Conservation (phyloP, 371 early-diverging fungal species). For the Chytridium lagenaria region DNA sequence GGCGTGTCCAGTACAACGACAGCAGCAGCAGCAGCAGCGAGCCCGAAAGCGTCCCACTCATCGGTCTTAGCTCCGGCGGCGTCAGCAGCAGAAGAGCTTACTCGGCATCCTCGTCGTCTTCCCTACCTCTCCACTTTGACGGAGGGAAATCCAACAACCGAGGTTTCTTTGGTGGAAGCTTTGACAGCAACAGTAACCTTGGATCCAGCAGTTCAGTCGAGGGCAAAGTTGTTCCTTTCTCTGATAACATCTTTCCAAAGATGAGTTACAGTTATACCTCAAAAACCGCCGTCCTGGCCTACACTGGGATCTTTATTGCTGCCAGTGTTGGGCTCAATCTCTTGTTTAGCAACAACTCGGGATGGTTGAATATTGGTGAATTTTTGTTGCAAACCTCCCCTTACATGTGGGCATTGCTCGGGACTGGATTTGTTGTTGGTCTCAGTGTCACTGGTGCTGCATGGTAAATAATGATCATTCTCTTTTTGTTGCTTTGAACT, state of each 20-base stretch:
- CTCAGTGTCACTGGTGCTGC: conserved; percentile 95
- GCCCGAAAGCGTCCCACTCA: neutral
- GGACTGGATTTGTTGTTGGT: conserved; percentile 86
- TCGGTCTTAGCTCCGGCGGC: neutral
- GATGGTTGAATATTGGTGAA: conserved; percentile 83
- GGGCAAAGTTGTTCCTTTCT: conserved; percentile 2
- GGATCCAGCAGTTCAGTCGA: neutral
- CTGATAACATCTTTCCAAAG: neutral
- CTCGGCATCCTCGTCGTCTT: conserved; percentile 5
- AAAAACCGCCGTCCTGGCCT: conserved; percentile 42
- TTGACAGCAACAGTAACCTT: neutral
- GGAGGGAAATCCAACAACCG: neutral
- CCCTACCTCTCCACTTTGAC: neutral
- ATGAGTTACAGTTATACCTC: conserved; percentile 38
- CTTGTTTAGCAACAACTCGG: conserved; percentile 75
- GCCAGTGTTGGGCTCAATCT: conserved; percentile 71
- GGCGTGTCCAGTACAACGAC: conserved; percentile 15
- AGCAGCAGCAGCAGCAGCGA: conserved; percentile 21
- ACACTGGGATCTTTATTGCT: conserved; percentile 33
- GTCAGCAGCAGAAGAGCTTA: neutral
- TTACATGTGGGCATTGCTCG: conserved; percentile 89
- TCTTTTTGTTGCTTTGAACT: conserved; percentile 4
- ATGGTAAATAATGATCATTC: conserved; percentile 66
- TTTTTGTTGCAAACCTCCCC: conserved; percentile 81
- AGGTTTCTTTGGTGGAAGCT: conserved; percentile 1